A percentile compares a stretch with the other conserved stretches of the same genome.
Evolutionary conservation across 2,329 filamentous ascomycete species (phyloP).

Genomic region (Pseudopithomyces maydicus): DNA sequence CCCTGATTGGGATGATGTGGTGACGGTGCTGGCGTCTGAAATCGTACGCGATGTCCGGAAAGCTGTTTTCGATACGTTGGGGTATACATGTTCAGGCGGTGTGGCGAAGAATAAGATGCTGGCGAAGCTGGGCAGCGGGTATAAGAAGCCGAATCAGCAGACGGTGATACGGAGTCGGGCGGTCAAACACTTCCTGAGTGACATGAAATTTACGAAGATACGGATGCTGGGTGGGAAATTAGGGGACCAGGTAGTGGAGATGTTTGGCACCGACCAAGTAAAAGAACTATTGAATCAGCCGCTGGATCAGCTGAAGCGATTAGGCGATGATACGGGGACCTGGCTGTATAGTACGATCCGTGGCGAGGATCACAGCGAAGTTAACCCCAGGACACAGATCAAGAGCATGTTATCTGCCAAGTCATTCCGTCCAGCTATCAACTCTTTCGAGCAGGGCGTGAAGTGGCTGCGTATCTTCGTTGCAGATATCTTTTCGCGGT

Average conservation of each 20-base stretch:
- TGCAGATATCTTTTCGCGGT: conserved; percentile 85
- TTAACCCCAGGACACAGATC: conserved; percentile 89
- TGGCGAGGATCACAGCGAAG: conserved; percentile 84
- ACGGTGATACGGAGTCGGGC: conserved; percentile 91
- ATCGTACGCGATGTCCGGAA: conserved; percentile 79
- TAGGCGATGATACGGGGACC: conserved; percentile 81
- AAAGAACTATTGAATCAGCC: conserved; percentile 74
- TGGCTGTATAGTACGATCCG: conserved; percentile 88
- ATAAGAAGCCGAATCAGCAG: conserved; percentile 93
- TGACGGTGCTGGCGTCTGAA: conserved; percentile 83
- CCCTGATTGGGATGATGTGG: conserved; percentile 96
- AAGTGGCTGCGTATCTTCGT: conserved; percentile 91
- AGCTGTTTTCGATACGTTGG: conserved; percentile 69
- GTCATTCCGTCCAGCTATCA: conserved; percentile 86
- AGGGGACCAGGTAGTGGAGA: conserved; percentile 81
- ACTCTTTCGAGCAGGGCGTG: conserved; percentile 74
- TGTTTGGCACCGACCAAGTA: conserved; percentile 80
- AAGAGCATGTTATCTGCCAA: conserved; percentile 98
- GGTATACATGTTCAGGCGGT: conserved; percentile 91
- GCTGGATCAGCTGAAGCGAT: conserved; percentile 73
- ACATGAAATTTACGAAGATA: conserved; percentile 94
- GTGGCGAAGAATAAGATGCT: conserved; percentile 93
- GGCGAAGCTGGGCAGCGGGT: conserved; percentile 87
- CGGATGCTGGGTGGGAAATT: conserved; percentile 94
- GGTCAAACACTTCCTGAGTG: conserved; percentile 75